Evolutionary conservation across 768 basidiomycete genomes (phyloP), one percentile per base, ranked within the genome.

Genomic region (Roridomyces roridus): DNA sequence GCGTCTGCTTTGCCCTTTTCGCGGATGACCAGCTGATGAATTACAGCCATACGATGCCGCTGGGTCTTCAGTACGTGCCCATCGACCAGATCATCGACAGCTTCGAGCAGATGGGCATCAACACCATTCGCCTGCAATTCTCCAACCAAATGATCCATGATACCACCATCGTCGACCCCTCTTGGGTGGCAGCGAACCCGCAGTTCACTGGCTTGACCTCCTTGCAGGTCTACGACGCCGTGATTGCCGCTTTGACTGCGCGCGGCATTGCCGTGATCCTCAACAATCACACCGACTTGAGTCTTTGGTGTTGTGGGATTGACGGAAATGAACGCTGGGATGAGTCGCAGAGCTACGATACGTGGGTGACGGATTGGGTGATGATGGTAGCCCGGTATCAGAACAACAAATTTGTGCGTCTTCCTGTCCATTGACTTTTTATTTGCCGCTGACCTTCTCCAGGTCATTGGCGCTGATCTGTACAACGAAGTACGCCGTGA

Each of bases 241-340:
- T 55, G 11, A 48, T 63, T 9, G 4, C 46, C 45, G 61, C 61
- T 20, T 57, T 63, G 39, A 59, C 61, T 18, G 54, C 23, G 21
- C 57, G 57, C 18, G 57, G 53, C 10, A 46, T 63, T 45, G 61
- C 61, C 1, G 61, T 63, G 18, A 63, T 63, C 23, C 17, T 63
- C 11, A 63, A 63, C 40, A 51, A 63, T 53, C 57, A 59, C 40
- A 63, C 61, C 7, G 47, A 37, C 17, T 41, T 12, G 36, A 51
- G 48, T 23, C 12, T 55, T 2, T 63, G 61, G 57, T 63, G 61
- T 44, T 63, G 61, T 35, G 61, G 61, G 0, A 20, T 59, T 21
- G 61, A 63, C 48, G 61, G 57, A 2, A 63, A 63, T 25, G 61
- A 58, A 25, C 57, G 61, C 18, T 63, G 61, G 61, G 35, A 63